Base-by-base conservation (phyloP, 192 early-diverging fungal genomes). In the Podochytrium sp. region DNA sequence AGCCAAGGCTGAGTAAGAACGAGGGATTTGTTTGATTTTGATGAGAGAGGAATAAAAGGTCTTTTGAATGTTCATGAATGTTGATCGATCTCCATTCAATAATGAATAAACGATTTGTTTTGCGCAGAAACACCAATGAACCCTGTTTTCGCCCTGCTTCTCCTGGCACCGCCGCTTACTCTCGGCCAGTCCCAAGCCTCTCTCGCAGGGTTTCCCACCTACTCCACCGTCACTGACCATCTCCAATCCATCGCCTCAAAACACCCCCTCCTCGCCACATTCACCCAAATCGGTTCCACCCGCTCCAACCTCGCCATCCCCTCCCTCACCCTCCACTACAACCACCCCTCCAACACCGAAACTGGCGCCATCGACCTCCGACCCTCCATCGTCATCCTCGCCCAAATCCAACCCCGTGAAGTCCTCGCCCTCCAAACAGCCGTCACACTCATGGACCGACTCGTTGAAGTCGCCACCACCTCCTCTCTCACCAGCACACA, bases 321-420 rank as follows among this genome's bases (percentile, higher is more conserved):
- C 14, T 4, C 53, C 14, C 38, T 59, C 20, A 39, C 23, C 4
- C 32, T 65, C 41, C 7, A 3, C 63, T 30, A 20, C 41, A 38
- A 4, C 25, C 25, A 7, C 7, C 5, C 5, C 7, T 12, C 59
- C 4, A 4, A 55, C 23, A 6, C 33, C 12, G 37, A 51, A 43
- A 50, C 25, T 29, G 35, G 29, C 41, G 74, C 65, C 29, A 34
- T 58, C 10, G 62, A 69, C 58, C 7, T 64, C 33, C 66, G 65
- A 23, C 68, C 67, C 3, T n/a, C 29, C 23, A 37, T 65, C 10
- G 34, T 77, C 4, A n/a, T 77, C 32, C 14, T 63, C 3, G 68
- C 56, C 7, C 30, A 30, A n/a, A 42, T 59, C 3, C 71, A 71
- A 47, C 76, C 76, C 10, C 38, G 76, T 3, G 66, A 69, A 69